phyloP scores from a whole-genome alignment of 257 asterid species.

The Salvia splendens region DNA sequence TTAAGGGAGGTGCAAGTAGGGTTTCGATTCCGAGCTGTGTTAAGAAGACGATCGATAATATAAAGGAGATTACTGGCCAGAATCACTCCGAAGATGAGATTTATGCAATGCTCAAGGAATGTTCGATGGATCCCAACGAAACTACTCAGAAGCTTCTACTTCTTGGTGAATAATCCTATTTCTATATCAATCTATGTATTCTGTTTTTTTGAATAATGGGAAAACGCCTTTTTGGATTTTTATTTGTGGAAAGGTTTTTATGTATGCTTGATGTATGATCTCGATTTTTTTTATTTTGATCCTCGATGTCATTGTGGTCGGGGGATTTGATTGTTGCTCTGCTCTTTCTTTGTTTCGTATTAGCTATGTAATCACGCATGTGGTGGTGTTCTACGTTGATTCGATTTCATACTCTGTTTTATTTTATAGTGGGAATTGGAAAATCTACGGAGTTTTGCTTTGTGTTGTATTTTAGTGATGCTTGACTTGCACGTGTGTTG shows the following conservation, averaged over 20 bases:
- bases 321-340: conserved; percentile 36
- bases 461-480: conserved; percentile 11
- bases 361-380: conserved; percentile 17
- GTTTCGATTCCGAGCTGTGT: conserved; percentile 72
- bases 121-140: conserved; percentile 96
- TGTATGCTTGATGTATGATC: conserved; percentile 33
- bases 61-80: conserved; percentile 79
- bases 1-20: conserved; percentile 59
- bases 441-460: not conserved
- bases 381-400: conserved; percentile 8
- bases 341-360: not conserved
- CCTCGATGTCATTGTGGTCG: conserved; percentile 29
- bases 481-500: conserved; percentile 9
- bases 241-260: not conserved
- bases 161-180: conserved; percentile 52
- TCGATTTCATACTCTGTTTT: not conserved
- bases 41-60: conserved; percentile 70
- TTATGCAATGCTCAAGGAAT: conserved; percentile 84
- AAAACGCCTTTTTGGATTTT: conserved; percentile 5
- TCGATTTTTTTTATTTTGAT: conserved; percentile 40
- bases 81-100: conserved; percentile 87
- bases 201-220: not conserved
- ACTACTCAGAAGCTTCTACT: conserved; percentile 77
- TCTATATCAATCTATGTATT: not conserved
- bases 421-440: not conserved